phyloP scores from a whole-genome alignment of 768 basidiomycete genomes.

The Tricholoma matsutake region DNA sequence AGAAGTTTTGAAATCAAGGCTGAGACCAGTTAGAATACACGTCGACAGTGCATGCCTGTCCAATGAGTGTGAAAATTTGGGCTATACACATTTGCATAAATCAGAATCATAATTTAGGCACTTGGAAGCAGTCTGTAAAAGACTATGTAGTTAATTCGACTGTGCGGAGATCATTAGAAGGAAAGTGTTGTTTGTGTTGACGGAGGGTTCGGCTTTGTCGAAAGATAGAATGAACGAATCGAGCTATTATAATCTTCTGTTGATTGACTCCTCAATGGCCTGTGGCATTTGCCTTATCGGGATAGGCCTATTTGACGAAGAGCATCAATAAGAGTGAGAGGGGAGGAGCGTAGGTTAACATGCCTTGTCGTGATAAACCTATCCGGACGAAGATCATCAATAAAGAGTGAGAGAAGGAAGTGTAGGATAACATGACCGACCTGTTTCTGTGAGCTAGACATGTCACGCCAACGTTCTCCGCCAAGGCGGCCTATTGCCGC shows the following conservation, averaged over 20 bases:
- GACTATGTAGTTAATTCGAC: neutral
- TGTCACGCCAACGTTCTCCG: neutral
- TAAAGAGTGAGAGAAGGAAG: neutral
- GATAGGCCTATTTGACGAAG: neutral
- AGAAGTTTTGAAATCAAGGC: neutral
- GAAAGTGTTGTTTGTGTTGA: neutral
- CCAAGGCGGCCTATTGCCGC: neutral
- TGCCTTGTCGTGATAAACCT: neutral
- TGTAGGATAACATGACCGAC: neutral
- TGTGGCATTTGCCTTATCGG: neutral
- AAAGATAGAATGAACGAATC: neutral
- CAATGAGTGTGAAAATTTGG: too few relatives aligned
- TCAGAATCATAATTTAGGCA: neutral
- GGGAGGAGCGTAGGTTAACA: too few relatives aligned
- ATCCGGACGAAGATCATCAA: neutral
- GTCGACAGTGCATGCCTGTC: too few relatives aligned
- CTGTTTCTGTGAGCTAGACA: neutral
- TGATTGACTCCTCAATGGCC: neutral
- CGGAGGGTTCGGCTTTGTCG: neutral
- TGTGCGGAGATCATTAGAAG: neutral
- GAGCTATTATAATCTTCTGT: neutral
- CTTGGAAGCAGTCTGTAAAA: neutral
- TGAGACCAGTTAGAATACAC: neutral
- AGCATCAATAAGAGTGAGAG: neutral
- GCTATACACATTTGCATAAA: neutral